Percentiles rank a stretch among this genome's conserved stretches.
These are phyloP conservation scores for Knoxia roxburghii DNA, from an alignment of 257 asterid genomes.

Conservation along the genomic window DNA sequence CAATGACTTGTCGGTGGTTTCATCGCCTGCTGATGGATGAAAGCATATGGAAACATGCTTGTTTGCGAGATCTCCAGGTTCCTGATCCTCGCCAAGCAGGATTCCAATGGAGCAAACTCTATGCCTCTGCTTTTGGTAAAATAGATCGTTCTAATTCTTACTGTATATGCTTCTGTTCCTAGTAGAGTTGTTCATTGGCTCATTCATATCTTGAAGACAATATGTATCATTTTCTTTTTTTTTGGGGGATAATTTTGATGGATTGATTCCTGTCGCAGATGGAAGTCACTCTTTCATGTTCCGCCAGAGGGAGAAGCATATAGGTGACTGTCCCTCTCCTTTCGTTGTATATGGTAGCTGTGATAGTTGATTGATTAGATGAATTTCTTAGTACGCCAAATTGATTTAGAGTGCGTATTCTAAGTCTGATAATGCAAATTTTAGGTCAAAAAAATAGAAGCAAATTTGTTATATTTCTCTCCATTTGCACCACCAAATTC, in stretches of 20 bases:
- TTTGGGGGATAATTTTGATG: slow-evolving; percentile 15
- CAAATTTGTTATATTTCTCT: background rate
- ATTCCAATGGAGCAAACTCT: slow-evolving; percentile 73
- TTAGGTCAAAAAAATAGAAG: background rate
- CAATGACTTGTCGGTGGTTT: slow-evolving; percentile 78
- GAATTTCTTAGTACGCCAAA: background rate
- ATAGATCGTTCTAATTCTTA: slow-evolving; percentile 11
- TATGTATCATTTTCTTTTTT: slow-evolving; percentile 2
- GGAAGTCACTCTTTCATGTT: slow-evolving; percentile 86
- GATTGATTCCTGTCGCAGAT: slow-evolving; percentile 45
- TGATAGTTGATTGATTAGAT: background rate
- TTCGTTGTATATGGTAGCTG: slow-evolving; percentile 2
- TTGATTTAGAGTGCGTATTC: background rate
- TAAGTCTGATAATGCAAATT: background rate
- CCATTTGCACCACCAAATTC: background rate
- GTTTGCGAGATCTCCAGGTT: slow-evolving; percentile 90
- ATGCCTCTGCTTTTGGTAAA: slow-evolving; percentile 77
- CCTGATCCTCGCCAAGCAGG: slow-evolving; percentile 67
- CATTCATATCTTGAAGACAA: background rate
- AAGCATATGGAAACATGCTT: slow-evolving; percentile 75
- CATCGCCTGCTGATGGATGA: slow-evolving; percentile 61
- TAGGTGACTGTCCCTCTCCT: slow-evolving; percentile 47
- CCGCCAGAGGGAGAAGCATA: slow-evolving; percentile 85
- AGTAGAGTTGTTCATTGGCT: background rate
- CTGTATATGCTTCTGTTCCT: background rate